These are phyloP conservation scores for Sodiomyces alkalinus DNA, from an alignment of 2,329 filamentous ascomycete genomes.

Conservation along the genomic window DNA sequence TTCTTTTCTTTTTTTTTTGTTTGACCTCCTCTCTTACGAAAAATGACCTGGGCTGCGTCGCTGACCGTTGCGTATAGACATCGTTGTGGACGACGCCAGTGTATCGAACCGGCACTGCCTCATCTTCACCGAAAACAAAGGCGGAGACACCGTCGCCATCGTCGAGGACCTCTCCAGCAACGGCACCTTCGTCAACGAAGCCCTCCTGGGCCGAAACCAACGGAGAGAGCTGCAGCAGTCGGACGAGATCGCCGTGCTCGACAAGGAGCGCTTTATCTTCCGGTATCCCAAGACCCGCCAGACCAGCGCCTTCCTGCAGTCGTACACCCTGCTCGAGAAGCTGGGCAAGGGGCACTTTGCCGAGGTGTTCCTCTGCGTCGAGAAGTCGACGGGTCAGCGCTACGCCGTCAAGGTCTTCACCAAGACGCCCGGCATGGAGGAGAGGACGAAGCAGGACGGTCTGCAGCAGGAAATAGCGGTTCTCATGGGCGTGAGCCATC, in stretches of 20 bases:
- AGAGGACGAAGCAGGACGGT: slow-evolving; percentile 69
- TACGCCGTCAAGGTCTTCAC: slow-evolving; percentile 95
- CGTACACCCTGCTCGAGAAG: slow-evolving; percentile 72
- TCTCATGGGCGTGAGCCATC: slow-evolving; percentile 92
- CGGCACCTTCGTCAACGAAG: slow-evolving; percentile 91
- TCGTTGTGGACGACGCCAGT: slow-evolving; percentile 58
- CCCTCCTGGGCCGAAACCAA: slow-evolving; percentile 81
- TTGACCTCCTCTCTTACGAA: background rate
- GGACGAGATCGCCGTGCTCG: slow-evolving; percentile 79
- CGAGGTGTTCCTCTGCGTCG: slow-evolving; percentile 79
- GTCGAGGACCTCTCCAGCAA: slow-evolving; percentile 92
- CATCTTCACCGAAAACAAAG: slow-evolving; percentile 47
- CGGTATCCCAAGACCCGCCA: slow-evolving; percentile 65
- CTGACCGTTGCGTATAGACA: slow-evolving; percentile 32
- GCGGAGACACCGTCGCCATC: slow-evolving; percentile 49
- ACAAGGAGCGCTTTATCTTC: slow-evolving; percentile 80
- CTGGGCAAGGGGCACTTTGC: slow-evolving; percentile 93
- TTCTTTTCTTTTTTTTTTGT: too few species aligned
- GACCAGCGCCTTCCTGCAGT: slow-evolving; percentile 66
- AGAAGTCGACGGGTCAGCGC: slow-evolving; percentile 65
- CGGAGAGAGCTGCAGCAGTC: slow-evolving; percentile 74
- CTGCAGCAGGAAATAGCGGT: slow-evolving; percentile 93
- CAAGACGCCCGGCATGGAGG: slow-evolving; percentile 66
- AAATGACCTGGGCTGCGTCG: background rate
- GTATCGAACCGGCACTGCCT: slow-evolving; percentile 79